These are phyloP conservation scores for Calonectria pteridis DNA, from an alignment of 2,329 filamentous ascomycete genomes.

Conservation along the genomic window DNA sequence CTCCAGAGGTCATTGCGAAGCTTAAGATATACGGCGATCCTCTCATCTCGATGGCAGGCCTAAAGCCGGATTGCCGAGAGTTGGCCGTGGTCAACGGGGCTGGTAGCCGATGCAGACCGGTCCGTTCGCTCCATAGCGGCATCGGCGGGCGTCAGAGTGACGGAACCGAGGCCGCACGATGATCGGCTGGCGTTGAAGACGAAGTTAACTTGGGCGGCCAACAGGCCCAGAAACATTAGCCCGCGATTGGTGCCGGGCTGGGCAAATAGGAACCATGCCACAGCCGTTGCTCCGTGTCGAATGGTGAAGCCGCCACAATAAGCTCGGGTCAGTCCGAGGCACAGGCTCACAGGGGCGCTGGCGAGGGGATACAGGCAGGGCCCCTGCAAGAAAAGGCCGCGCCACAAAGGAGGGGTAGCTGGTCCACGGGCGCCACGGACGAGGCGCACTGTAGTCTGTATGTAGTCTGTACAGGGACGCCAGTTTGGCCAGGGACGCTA, in stretches of 20 bases:
- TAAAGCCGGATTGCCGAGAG: neutral
- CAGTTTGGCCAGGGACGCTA: too few species aligned
- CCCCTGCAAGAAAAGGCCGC: neutral
- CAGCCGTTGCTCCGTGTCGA: neutral
- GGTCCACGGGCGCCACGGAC: too few species aligned
- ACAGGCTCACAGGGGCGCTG: conserved; percentile 5
- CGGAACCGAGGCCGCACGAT: neutral
- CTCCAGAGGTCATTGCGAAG: neutral
- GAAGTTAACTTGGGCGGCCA: neutral
- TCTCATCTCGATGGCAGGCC: neutral
- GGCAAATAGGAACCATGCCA: neutral
- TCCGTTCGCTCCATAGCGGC: neutral
- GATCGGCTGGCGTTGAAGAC: neutral
- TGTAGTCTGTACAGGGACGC: too few species aligned
- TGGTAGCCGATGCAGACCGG: neutral
- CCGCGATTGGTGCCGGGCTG: neutral
- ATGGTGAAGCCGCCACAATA: conserved; percentile 4
- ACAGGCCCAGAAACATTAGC: neutral
- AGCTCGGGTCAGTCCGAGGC: conserved; percentile 13
- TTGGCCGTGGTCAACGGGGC: neutral
- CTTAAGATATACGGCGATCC: neutral
- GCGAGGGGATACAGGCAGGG: neutral
- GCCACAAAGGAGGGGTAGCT: neutral
- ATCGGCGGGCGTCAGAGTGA: neutral
- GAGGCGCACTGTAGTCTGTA: neutral